Percentiles rank a stretch among this genome's conserved stretches.
phyloP scores from a whole-genome alignment of 257 asterid species.

The Eucommia ulmoides region DNA sequence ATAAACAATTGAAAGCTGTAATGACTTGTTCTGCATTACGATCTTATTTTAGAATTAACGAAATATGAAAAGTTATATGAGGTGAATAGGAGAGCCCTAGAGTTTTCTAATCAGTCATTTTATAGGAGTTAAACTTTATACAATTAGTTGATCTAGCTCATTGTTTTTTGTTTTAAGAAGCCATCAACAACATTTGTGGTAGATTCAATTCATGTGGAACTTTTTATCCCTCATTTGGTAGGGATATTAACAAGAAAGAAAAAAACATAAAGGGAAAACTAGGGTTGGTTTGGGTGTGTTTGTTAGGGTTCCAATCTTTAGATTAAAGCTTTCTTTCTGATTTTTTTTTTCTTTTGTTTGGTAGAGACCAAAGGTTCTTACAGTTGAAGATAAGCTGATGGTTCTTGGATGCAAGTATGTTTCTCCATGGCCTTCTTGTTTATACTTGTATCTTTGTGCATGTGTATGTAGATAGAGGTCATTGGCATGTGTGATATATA shows the following conservation, averaged over 20 bases:
- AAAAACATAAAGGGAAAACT: neutral
- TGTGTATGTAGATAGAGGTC: neutral
- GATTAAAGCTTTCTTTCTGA: conserved; percentile 1
- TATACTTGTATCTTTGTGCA: neutral
- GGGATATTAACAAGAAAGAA: neutral
- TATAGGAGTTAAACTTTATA: neutral
- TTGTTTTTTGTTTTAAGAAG: neutral
- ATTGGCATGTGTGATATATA: no score
- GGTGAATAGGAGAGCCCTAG: neutral
- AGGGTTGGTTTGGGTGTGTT: neutral
- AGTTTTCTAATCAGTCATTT: no score
- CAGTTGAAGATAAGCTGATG: conserved; percentile 77
- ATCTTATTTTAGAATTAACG: neutral
- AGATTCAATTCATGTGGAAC: neutral
- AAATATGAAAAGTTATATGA: neutral
- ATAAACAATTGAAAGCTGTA: neutral
- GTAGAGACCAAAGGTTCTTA: conserved; percentile 73
- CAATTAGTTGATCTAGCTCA: neutral
- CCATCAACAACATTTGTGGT: neutral
- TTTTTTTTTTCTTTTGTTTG: conserved; percentile 18
- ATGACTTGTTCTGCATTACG: neutral
- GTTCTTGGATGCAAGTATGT: conserved; percentile 83
- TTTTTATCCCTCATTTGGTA: neutral
- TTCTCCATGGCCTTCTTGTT: conserved; percentile 11
- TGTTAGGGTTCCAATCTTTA: neutral